A percentile compares a stretch with the other conserved stretches of the same genome.
Evolutionary conservation across 208 protist genomes (phyloP).

Genomic region (Leishmania tropica): DNA sequence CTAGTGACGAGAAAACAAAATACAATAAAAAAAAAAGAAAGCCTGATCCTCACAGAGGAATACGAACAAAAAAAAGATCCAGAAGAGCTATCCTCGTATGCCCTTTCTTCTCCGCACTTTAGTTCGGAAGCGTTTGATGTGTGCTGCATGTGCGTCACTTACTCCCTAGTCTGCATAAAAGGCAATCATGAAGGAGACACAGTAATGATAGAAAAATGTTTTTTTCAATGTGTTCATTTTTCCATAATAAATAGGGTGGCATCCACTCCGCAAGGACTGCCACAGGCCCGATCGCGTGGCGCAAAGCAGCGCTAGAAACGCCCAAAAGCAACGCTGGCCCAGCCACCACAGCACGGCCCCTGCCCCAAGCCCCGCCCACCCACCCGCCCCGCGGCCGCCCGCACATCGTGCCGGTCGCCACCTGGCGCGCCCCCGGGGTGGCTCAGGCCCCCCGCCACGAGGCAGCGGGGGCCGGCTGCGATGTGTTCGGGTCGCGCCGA

Average conservation of each 20-base stretch:
- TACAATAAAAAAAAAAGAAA: not conserved
- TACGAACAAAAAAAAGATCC: not conserved
- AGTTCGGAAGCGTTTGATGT: not conserved
- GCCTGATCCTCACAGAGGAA: not conserved
- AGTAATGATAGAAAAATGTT: not conserved
- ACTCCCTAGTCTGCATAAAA: not conserved
- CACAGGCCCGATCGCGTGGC: not conserved
- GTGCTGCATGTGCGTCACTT: not conserved
- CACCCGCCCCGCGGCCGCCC: not conserved
- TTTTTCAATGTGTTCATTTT: not conserved
- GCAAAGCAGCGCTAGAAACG: not conserved
- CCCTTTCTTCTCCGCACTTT: not conserved
- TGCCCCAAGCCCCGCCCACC: not conserved
- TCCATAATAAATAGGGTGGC: not conserved
- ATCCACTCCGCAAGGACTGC: not conserved
- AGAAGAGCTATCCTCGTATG: not conserved
- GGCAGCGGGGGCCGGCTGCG: no score
- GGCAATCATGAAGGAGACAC: not conserved
- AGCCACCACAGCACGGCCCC: not conserved
- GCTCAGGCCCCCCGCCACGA: not conserved
- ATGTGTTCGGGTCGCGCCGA: no score
- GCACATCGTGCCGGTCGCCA: not conserved
- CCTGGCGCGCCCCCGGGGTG: not conserved
- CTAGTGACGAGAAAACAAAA: not conserved
- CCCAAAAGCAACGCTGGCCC: not conserved